phyloP scores from a whole-genome alignment of 345 rosid species.

The Mallotus nudiflorus region DNA sequence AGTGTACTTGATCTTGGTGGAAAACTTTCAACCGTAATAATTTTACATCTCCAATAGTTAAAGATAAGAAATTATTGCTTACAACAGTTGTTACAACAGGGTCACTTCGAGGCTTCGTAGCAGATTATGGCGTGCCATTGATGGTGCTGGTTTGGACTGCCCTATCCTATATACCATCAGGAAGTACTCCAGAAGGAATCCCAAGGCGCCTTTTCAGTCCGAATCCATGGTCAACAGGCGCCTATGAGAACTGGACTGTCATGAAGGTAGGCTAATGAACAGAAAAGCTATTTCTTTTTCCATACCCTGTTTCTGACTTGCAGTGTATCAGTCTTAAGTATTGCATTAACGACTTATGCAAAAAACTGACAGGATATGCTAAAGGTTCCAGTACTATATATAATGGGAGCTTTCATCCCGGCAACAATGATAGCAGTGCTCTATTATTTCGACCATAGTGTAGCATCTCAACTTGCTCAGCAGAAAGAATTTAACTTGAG shows the following conservation, averaged over 20 bases:
- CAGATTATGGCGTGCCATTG: constrained; percentile 34
- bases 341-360: constrained; percentile 7
- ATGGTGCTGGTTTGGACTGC: constrained; percentile 34
- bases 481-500: constrained; percentile 35
- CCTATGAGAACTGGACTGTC: constrained; percentile 34
- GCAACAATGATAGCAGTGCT: constrained; percentile 39
- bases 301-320: constrained; percentile 2
- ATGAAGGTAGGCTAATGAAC: constrained; percentile 18
- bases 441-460: constrained; percentile 35
- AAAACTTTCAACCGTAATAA: neutral
- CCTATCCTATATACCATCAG: constrained; percentile 28
- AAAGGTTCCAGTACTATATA: constrained; percentile 29
- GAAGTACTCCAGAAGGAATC: constrained; percentile 24
- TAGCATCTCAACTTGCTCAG: constrained; percentile 39
- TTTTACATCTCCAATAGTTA: neutral
- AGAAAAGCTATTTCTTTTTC: neutral
- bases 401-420: constrained; percentile 35
- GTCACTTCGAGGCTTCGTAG: constrained; percentile 28
- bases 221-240: constrained; percentile 34
- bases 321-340: neutral
- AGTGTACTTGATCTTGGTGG: neutral
- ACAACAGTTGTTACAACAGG: constrained; percentile 8
- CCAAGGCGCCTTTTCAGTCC: constrained; percentile 33
- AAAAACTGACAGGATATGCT: constrained; percentile 35
- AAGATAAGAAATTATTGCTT: neutral